phyloP scores from a whole-genome alignment of 495 filamentous ascomycete species.

The Penicillium goetzii region DNA sequence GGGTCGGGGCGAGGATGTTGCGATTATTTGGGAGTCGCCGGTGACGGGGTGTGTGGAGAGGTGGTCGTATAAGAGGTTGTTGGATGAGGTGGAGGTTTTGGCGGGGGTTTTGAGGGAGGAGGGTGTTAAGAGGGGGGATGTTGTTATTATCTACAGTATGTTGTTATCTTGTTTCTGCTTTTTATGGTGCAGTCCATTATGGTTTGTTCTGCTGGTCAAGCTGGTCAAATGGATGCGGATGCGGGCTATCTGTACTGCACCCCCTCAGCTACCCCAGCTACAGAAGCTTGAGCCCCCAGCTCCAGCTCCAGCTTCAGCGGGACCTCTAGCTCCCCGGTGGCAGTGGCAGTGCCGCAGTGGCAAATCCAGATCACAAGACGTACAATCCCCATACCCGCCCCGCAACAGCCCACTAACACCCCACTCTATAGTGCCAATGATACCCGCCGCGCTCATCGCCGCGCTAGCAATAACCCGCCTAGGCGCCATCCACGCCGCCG shows the following conservation, averaged over 20 bases:
- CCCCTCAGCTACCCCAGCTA: background rate
- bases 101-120: slow-evolving; percentile 83
- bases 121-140: slow-evolving; percentile 83
- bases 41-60: slow-evolving; percentile 75
- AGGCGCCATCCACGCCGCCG: slow-evolving; percentile 87
- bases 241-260: too few species aligned
- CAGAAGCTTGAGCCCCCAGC: background rate
- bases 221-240: background rate
- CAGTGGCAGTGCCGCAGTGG: background rate
- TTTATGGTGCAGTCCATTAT: too few species aligned
- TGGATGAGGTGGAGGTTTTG: slow-evolving; percentile 81
- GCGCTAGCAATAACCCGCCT: slow-evolving; percentile 80
- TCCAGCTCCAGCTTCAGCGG: background rate
- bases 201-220: too few species aligned
- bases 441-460: slow-evolving; percentile 82
- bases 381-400: background rate
- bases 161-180: background rate
- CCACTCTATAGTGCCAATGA: slow-evolving; percentile 79
- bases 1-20: slow-evolving; percentile 70
- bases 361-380: background rate
- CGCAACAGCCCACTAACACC: slow-evolving; percentile 3
- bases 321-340: background rate
- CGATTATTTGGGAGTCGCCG: slow-evolving; percentile 87
- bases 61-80: slow-evolving; percentile 72
- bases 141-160: slow-evolving; percentile 91